Conservation (phyloP, 148 eudicot genomes). For the Arbutus unedo region DNA sequence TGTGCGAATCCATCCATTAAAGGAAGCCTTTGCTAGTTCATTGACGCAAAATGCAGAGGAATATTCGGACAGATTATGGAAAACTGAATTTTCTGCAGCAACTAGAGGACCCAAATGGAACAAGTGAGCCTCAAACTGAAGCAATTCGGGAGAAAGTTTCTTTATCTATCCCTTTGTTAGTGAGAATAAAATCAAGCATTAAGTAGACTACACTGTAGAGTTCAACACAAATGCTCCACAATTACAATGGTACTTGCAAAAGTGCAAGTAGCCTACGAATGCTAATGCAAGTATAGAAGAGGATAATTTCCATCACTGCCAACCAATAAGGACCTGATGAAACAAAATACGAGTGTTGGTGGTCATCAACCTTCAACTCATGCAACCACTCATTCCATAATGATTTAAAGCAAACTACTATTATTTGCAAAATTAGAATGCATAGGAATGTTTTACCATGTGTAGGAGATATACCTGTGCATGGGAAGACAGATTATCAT, state of each 20-base stretch:
- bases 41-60: background rate
- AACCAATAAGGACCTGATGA: background rate
- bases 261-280: background rate
- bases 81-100: background rate
- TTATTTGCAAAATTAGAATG: background rate
- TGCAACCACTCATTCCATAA: background rate
- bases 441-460: background rate
- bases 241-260: background rate
- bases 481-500: conserved; percentile 22
- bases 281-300: background rate
- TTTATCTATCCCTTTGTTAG: background rate
- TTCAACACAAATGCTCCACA: conserved; percentile 3
- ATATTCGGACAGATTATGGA: too few relatives aligned
- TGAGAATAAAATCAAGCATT: background rate
- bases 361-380: background rate
- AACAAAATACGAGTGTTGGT: background rate
- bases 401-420: background rate
- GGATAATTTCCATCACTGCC: background rate
- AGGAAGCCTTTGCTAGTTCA: background rate
- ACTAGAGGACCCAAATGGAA: background rate
- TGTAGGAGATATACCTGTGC: conserved; percentile 19
- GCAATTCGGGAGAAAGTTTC: conserved; percentile 1
- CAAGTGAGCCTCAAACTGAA: background rate
- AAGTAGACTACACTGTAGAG: background rate
- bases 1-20: background rate